Base-by-base conservation (phyloP, 2,329 filamentous ascomycete genomes). In the Boeremia lycopersici region DNA sequence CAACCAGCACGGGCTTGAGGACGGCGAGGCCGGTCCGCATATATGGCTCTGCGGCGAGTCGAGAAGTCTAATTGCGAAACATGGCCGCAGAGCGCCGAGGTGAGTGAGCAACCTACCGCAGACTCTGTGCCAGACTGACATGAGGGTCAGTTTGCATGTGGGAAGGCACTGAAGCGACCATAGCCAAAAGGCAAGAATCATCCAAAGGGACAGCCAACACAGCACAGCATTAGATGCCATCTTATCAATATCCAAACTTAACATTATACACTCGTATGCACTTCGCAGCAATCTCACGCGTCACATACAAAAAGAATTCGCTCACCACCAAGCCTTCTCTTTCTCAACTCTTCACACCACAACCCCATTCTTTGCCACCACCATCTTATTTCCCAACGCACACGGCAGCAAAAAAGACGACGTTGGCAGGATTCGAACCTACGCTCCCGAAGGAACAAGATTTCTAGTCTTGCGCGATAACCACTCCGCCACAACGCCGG, bases 21-120 rank as follows among this genome's bases (percentile, higher is more conserved):
- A 85, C 30, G 79, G 86, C 28, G 79, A 86, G 43, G 68, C 72
- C 1, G 87, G 86, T 13, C 87, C 87, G 1, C 77, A 79, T 57
- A 81, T 89, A 17, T 89, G 86, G 84, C 75, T 88, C 2, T 86
- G 86, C 65, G 82, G 84, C 12, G 87, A 84, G 43, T 84, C 85
- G 33, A 78, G 87, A 57, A 88, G 85, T 66, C 76, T 90, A 70
- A 84, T 89, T 42, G 87, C 86, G 2, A 89, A 89, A 49, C 64
- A 72, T 39, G 71, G 72, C 15, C 55, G 71, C 39, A 54, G 65
- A 38, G 41, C 26, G 23, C 34, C 34, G 19, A 45, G 48, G 41
- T 45, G 29, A 51, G 48, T 40, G 6, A 28, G 19, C 19, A n/a
- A 19, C 3, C 17, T 38, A 3, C 9, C 2, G 8, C 13, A 42